Evolutionary conservation across 2,329 filamentous ascomycete genomes (phyloP), one percentile per base, ranked within the genome.

Genomic region (Botrytis aclada): DNA sequence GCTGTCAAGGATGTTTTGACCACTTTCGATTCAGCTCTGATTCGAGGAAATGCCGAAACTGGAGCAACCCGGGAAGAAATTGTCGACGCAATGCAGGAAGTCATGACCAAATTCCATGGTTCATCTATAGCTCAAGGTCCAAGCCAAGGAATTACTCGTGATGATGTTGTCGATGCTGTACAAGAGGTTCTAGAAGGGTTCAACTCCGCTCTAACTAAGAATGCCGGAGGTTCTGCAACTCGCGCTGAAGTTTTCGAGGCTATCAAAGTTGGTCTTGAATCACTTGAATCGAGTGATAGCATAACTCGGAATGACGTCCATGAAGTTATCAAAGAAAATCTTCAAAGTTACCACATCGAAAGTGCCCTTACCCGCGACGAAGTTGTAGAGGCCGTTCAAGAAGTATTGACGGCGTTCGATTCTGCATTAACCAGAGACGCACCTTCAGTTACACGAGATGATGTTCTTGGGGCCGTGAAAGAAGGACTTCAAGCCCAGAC

Each of bases 51-150:
- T 76, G 90, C 43, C 22, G 65, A 56, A 25, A 71, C 29, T 16
- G 70, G 70, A 43, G 70, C 62, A 54, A 66, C 45, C 43, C 70
- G 70, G 22, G 70, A 47, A 14, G 70, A 71, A 58, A 66, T 71
- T 4, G 61, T 71, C 39, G 70, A 71, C 34, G 70, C 45, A 94
- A 1, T 97, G 94, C 89, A 95, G 98, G 80, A 93, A 90, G 72
- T 97, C 97, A 83, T 97, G 97, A 82, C 95, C 95, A 1, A 93
- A 98, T 78, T 94, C 18, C 65, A 69, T 97, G 69, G 92, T 97
- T 78, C 87, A 97, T 7, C 92, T 76, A 86, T 98, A 41, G 90
- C 93, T 77, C 92, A 98, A 83, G 95, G 95, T 0, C 61, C 61
- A 29, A 87, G 98, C 0, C 90, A 93, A 77, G 89, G 94, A 63